Conservation (phyloP, 345 rosid genomes). For the Theobroma cacao region DNA sequence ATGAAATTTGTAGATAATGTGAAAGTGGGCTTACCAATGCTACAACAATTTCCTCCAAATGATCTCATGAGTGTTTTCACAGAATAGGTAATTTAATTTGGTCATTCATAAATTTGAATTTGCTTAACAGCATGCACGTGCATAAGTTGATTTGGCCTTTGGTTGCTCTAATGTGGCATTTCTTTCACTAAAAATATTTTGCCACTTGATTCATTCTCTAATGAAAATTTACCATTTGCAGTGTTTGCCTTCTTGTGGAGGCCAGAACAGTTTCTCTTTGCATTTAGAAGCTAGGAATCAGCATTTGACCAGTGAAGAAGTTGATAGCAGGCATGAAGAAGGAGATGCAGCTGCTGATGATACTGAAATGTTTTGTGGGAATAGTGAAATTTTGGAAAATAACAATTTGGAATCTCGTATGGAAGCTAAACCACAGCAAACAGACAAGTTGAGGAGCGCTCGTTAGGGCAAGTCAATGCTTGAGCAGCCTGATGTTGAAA, state of each 20-base stretch:
- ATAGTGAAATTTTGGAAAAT: neutral
- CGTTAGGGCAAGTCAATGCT: neutral
- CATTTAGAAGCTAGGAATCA: neutral
- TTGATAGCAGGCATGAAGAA: neutral
- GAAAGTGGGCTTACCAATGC: slow-evolving; percentile 31
- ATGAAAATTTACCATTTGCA: neutral
- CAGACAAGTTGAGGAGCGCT: neutral
- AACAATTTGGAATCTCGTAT: neutral
- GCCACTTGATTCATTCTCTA: neutral
- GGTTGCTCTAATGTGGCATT: neutral
- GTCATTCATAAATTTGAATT: slow-evolving; percentile 6
- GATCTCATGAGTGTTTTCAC: slow-evolving; percentile 51
- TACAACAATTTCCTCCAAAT: slow-evolving; percentile 39
- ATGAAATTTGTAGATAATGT: slow-evolving; percentile 37
- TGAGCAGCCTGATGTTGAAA: neutral
- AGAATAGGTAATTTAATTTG: slow-evolving; percentile 41
- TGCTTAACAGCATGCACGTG: neutral
- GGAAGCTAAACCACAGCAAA: neutral
- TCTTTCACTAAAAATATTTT: neutral
- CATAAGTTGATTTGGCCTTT: neutral
- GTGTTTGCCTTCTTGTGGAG: neutral
- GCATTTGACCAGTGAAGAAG: neutral
- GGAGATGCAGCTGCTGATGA: neutral
- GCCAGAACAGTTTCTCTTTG: neutral
- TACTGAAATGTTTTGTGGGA: neutral